Evolutionary conservation across 1,284 basidiomycete genomes (phyloP).

Genomic region (Malassezia sympodialis): DNA sequence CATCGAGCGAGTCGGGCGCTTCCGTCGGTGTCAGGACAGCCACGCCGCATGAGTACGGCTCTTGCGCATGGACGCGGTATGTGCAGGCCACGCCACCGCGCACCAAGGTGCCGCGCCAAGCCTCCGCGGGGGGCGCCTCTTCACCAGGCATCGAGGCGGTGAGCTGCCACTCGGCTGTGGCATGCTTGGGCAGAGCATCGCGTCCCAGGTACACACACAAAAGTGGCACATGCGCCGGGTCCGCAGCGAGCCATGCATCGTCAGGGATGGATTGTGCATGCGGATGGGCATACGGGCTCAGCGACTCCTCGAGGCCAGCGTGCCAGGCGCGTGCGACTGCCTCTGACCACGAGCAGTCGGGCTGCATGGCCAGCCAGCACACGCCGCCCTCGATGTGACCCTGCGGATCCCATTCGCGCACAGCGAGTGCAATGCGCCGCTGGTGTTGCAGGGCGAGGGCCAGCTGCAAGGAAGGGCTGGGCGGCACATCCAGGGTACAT

Average conservation of each 20-base stretch:
- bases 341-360: constrained; percentile 4
- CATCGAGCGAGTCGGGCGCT: neutral
- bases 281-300: neutral
- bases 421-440: constrained; percentile 55
- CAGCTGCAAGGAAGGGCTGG: constrained; percentile 56
- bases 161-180: constrained; percentile 41
- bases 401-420: constrained; percentile 20
- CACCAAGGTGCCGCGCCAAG: neutral
- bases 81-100: neutral
- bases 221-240: constrained; percentile 16
- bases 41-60: neutral
- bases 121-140: neutral
- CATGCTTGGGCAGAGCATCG: constrained; percentile 25
- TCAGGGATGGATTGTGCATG: constrained; percentile 1
- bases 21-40: neutral
- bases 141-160: constrained; percentile 19
- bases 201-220: constrained; percentile 23
- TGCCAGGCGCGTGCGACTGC: constrained; percentile 14
- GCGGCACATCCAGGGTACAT: constrained; percentile 60
- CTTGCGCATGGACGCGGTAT: neutral
- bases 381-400: constrained; percentile 42
- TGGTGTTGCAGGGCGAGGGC: constrained; percentile 74
- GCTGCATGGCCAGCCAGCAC: constrained; percentile 35
- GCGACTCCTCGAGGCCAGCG: neutral
- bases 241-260: constrained; percentile 8